Conservation (phyloP, 371 early-diverging fungal species). For the Umbelopsis sp. region DNA sequence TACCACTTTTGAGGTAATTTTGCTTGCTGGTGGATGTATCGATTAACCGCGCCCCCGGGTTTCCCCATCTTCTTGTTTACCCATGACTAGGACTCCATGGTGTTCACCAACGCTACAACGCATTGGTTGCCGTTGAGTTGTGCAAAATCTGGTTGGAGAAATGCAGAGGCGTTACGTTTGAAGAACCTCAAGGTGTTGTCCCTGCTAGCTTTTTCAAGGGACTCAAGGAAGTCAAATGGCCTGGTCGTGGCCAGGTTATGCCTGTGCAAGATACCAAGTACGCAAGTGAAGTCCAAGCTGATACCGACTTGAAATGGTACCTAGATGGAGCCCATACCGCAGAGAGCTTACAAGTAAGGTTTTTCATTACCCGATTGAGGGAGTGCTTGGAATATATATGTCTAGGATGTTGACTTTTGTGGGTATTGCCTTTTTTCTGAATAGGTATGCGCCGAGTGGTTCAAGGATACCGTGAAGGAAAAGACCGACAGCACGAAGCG, state of each 20-base stretch:
- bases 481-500: conserved; percentile 30
- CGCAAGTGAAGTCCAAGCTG: conserved; percentile 38
- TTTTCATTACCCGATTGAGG: conserved; percentile 18
- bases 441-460: conserved; percentile 76
- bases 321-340: conserved; percentile 96
- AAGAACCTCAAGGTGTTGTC: conserved; percentile 27
- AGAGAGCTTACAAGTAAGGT: conserved; percentile 74
- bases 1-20: conserved; percentile 23
- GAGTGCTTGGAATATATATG: conserved; percentile 10
- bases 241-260: conserved; percentile 84
- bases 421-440: background rate
- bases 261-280: conserved; percentile 39
- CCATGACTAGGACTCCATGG: conserved; percentile 70
- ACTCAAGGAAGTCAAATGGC: conserved; percentile 75
- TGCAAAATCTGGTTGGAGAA: conserved; percentile 65
- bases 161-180: conserved; percentile 33
- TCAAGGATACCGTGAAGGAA: conserved; percentile 41
- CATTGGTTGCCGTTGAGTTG: conserved; percentile 76
- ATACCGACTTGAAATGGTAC: conserved; percentile 66
- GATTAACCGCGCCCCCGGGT: background rate
- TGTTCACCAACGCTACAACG: conserved; percentile 85
- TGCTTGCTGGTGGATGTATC: conserved; percentile 29
- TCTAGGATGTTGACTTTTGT: conserved; percentile 1
- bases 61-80: conserved; percentile 4
- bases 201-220: conserved; percentile 63